Evolutionary conservation across 2,329 filamentous ascomycete genomes (phyloP).

Genomic region (Sclerotinia subarctica): DNA sequence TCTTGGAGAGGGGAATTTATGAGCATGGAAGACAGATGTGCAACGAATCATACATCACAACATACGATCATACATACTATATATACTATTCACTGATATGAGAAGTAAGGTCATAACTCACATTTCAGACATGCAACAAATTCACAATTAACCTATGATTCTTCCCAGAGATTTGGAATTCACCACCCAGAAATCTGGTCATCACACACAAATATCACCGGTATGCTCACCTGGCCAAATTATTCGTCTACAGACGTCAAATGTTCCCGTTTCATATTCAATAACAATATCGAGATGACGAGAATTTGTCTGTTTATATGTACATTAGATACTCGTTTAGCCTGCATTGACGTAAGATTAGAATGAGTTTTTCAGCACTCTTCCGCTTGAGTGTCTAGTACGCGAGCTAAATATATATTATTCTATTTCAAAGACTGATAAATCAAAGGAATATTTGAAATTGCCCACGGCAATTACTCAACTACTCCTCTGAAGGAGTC

Average conservation of each 20-base stretch:
- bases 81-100: not conserved
- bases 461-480: too few relatives aligned
- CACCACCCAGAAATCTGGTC: not conserved
- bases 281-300: not conserved
- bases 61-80: not conserved
- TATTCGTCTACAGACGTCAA: too few relatives aligned
- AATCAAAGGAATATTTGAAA: too few relatives aligned
- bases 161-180: not conserved
- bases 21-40: not conserved
- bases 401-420: too few relatives aligned
- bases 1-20: not conserved
- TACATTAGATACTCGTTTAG: too few relatives aligned
- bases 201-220: not conserved
- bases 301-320: not conserved
- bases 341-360: not conserved
- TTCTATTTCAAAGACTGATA: too few relatives aligned
- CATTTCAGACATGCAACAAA: not conserved
- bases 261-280: not conserved
- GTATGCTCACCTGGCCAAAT: not conserved
- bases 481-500: too few relatives aligned
- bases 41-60: not conserved
- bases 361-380: not conserved
- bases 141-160: not conserved
- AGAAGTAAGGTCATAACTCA: not conserved
- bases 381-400: not conserved